Percentiles rank a stretch among this genome's conserved stretches.
Conservation (phyloP, 2,329 filamentous ascomycete species). For the Helotiales sp. region DNA sequence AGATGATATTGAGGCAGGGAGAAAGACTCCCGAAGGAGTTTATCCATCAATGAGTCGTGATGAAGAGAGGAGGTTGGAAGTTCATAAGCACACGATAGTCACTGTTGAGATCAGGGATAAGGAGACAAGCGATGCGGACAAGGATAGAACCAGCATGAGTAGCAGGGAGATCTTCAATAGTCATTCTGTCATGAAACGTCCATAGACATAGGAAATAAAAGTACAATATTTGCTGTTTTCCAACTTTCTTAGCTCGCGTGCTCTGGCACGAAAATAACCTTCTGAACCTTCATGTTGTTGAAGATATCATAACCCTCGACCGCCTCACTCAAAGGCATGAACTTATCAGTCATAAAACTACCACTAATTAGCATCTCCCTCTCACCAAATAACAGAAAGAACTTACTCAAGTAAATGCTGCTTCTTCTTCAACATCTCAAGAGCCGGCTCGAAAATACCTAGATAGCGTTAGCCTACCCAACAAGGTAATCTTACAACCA, state of each 20-base stretch:
- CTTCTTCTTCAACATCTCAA: conserved; percentile 64
- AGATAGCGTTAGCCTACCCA: conserved; percentile 39
- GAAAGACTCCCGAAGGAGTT: not conserved
- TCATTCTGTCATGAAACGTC: not conserved
- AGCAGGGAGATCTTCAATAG: not conserved
- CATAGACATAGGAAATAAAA: not conserved
- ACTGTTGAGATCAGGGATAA: not conserved
- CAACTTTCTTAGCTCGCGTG: conserved; percentile 1
- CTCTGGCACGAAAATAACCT: conserved; percentile 62
- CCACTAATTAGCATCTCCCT: conserved; percentile 23
- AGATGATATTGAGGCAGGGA: not conserved
- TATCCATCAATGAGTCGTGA: not conserved
- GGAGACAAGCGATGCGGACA: not conserved
- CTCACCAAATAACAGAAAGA: no score
- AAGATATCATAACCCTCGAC: conserved; percentile 71
- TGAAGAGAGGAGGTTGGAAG: not conserved
- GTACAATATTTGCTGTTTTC: not conserved
- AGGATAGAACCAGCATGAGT: not conserved
- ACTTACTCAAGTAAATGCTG: conserved; percentile 66
- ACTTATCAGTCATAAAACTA: conserved; percentile 76
- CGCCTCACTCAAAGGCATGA: conserved; percentile 69
- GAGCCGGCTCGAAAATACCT: conserved; percentile 64
- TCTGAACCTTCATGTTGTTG: conserved; percentile 71
- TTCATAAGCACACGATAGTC: not conserved
- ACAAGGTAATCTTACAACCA: not conserved